phyloP scores from a whole-genome alignment of 148 eudicot genomes.

The Cornus suecica region DNA sequence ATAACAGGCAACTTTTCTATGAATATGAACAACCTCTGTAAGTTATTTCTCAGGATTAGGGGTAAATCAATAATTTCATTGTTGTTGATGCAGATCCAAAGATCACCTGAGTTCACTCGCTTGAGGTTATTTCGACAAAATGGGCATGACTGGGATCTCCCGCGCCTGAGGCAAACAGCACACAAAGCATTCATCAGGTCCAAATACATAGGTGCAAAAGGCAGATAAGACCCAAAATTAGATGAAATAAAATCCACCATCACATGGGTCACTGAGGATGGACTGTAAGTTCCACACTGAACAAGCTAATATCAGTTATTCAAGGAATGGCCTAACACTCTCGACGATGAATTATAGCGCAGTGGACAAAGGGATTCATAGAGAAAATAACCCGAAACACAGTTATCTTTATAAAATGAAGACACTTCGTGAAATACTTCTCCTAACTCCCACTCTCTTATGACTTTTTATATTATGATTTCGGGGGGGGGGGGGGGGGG shows the following conservation, averaged over 20 bases:
- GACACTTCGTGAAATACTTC: background rate
- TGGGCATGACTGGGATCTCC: slow-evolving; percentile 42
- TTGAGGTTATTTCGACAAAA: slow-evolving; percentile 41
- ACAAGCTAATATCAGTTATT: background rate
- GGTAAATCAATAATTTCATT: slow-evolving; percentile 27
- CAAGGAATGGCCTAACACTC: background rate
- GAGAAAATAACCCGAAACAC: background rate
- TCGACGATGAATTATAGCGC: background rate
- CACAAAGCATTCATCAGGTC: background rate
- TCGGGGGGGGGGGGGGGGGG: background rate
- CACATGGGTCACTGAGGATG: background rate
- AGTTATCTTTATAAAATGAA: background rate
- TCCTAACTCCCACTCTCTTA: too few species aligned
- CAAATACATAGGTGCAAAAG: background rate
- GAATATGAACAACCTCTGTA: slow-evolving; percentile 31
- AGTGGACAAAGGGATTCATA: background rate
- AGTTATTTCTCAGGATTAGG: slow-evolving; percentile 22
- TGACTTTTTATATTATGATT: background rate
- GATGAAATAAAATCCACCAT: background rate
- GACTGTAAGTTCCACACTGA: background rate
- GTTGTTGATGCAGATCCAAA: slow-evolving; percentile 33
- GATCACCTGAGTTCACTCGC: slow-evolving; percentile 36
- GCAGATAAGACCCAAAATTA: background rate
- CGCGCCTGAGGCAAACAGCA: slow-evolving; percentile 23
- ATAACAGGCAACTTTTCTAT: slow-evolving; percentile 39